Base-by-base conservation (phyloP, 768 basidiomycete genomes). In the Arthromyces matolae region DNA sequence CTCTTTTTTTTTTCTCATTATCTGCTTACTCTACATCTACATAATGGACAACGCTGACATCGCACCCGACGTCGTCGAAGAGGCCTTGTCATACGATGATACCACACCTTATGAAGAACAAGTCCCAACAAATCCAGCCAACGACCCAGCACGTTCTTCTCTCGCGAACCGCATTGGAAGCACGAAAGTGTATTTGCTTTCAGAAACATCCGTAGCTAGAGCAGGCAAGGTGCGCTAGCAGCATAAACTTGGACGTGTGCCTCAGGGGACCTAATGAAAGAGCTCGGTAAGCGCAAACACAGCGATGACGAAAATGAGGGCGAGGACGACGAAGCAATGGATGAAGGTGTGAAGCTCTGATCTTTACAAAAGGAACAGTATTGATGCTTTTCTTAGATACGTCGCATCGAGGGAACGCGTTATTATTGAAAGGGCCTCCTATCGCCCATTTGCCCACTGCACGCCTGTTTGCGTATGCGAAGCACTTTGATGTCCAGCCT, bases 401-500 rank as follows among this genome's bases (percentile, higher is more conserved):
- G 10, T 57, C 68, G 19, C 64, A 78, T 48, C 77, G 89, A 53
- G 56, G 63, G 14, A 80, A 91, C 61, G 89, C 90, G 5, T 66
- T 93, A 35, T 75, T 90, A 40, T 60, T 92, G n/a, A 73, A 71
- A 4, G 90, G 90, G 19, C 59, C 77, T 6, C 86, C 90, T 0
- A 87, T 93, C 48, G 72, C 83, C 4, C 78, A 83, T 56, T 76
- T 93, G 8, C 80, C 87, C 19, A 93, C 90, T 3, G 71, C 79
- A 3, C 78, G 85, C 31, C 74, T 93, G 44, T 92, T 92, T 60
- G 89, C 84, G 0, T 93, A 92, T 56, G 83, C 83, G 25, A 85
- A 81, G 1, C 84, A 91, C 55, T 89, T 87, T 58, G 84, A 86
- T 38, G 74, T 81, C 0, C 72, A 77, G 16, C 89, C 89, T 0